A percentile compares a stretch with the other conserved stretches of the same genome.
phyloP scores from a whole-genome alignment of 257 asterid genomes.

The Lycium ferocissimum region DNA sequence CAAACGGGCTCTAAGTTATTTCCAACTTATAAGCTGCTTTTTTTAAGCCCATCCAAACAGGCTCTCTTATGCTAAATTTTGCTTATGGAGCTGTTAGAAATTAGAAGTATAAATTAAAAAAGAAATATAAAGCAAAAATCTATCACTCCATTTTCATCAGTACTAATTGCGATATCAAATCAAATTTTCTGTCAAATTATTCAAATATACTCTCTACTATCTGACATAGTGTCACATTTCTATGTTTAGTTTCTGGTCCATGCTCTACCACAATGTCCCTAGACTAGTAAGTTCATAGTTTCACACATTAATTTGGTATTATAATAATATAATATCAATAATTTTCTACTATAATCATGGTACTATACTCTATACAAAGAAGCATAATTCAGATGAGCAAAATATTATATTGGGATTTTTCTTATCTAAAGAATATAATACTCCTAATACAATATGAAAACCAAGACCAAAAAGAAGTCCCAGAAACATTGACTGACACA shows the following conservation, averaged over 20 bases:
- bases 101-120: background rate
- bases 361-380: background rate
- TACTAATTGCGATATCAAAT: background rate
- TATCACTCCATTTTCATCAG: background rate
- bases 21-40: too few relatives aligned
- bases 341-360: conserved; percentile 8
- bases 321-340: background rate
- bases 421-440: conserved; percentile 23
- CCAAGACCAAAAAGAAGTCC: background rate
- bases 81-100: background rate
- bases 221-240: background rate
- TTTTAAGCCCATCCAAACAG: too few relatives aligned
- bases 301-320: background rate
- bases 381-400: background rate
- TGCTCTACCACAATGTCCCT: background rate
- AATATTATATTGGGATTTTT: conserved; percentile 1
- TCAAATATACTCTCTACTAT: background rate
- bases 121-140: background rate
- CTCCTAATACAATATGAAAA: conserved; percentile 15
- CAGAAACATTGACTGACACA: conserved; percentile 34
- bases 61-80: background rate
- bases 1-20: too few relatives aligned
- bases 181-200: background rate
- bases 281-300: background rate
- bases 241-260: background rate